These are phyloP conservation scores for Aegilops bicornis DNA, from an alignment of 176 grass and related monocot genomes.

Conservation along the genomic window DNA sequence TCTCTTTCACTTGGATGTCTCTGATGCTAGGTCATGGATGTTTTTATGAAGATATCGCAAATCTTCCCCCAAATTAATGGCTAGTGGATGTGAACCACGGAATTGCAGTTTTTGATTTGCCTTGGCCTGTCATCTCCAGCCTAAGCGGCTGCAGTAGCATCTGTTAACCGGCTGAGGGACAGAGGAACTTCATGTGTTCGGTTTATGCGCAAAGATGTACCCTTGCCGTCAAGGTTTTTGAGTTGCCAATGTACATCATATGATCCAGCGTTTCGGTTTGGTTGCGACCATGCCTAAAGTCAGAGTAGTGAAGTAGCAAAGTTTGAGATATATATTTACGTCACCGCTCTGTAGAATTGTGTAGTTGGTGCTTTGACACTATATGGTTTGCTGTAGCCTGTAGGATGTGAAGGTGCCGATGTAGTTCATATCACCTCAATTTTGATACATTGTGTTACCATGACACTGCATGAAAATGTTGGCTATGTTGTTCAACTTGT, in stretches of 20 bases:
- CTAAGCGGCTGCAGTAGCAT: conserved; percentile 5
- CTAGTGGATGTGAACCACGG: conserved; percentile 32
- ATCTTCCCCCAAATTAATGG: conserved; percentile 90
- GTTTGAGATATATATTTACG: background rate
- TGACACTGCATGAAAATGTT: conserved; percentile 3
- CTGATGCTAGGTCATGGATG: conserved; percentile 86
- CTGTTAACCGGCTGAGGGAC: conserved; percentile 8
- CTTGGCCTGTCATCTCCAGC: conserved; percentile 20
- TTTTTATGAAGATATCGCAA: conserved; percentile 95
- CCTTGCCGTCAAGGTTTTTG: background rate
- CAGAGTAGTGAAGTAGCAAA: conserved; percentile 6
- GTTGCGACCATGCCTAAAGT: background rate
- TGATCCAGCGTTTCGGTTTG: conserved; percentile 19
- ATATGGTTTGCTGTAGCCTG: conserved; percentile 17
- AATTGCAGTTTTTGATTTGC: conserved; percentile 50
- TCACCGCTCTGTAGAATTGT: background rate
- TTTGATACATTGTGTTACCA: conserved; percentile 30
- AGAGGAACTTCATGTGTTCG: background rate
- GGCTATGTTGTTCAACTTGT: background rate
- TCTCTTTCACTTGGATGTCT: background rate
- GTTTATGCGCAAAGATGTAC: conserved; percentile 13
- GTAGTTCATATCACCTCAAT: conserved; percentile 30
- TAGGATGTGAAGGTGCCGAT: conserved; percentile 17
- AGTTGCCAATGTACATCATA: conserved; percentile 20
- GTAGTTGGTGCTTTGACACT: background rate